Percentiles rank a stretch among this genome's conserved stretches.
These are phyloP conservation scores for Ustilago curta DNA, from an alignment of 1,284 basidiomycete species.

Conservation along the genomic window DNA sequence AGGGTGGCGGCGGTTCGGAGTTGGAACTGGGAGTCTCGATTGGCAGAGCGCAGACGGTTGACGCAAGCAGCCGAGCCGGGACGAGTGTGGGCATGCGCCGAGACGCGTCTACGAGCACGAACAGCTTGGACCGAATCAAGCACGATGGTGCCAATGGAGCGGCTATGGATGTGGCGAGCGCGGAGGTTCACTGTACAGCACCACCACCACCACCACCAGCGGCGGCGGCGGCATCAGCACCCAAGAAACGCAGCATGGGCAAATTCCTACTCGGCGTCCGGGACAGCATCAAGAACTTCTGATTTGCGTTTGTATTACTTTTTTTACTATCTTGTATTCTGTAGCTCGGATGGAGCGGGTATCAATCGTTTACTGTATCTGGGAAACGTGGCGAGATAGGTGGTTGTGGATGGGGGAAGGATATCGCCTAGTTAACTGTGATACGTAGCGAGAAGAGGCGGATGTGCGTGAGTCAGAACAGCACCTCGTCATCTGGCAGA, in stretches of 20 bases:
- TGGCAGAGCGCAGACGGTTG: slow-evolving; percentile 1
- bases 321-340: slow-evolving; percentile 1
- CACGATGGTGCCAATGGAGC: background rate
- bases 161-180: background rate
- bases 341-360: background rate
- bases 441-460: too few relatives aligned
- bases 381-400: background rate
- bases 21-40: background rate
- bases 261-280: slow-evolving; percentile 48
- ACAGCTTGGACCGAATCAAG: slow-evolving; percentile 24
- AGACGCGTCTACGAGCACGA: slow-evolving; percentile 40
- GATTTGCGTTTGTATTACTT: too few relatives aligned
- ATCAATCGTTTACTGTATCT: background rate
- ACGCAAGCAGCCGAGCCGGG: background rate
- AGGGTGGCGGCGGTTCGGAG: background rate
- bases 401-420: background rate
- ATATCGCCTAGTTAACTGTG: background rate
- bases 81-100: slow-evolving; percentile 22
- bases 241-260: slow-evolving; percentile 47
- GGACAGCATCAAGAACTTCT: slow-evolving; percentile 51
- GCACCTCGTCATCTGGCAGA: too few relatives aligned
- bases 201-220: slow-evolving; percentile 9
- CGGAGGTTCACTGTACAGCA: background rate
- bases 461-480: too few relatives aligned
- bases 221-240: slow-evolving; percentile 4